A percentile compares a stretch with the other conserved stretches of the same genome.
phyloP scores from a whole-genome alignment of 2,329 filamentous ascomycete species.

The Cladosporium sp. region DNA sequence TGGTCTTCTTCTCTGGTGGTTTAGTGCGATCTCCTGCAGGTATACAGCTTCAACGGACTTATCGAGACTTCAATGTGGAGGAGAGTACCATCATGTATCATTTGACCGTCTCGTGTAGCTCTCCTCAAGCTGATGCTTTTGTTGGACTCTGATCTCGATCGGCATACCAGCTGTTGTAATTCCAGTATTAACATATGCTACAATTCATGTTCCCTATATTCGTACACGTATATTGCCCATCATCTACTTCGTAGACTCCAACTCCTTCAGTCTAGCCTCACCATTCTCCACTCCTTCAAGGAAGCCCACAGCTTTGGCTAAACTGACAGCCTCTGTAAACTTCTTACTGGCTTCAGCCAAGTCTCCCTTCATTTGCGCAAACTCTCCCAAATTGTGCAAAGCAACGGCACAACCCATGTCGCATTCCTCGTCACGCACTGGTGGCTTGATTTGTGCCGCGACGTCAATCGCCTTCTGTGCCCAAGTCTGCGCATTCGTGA shows the following conservation, averaged over 20 bases:
- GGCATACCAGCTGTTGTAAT: background rate
- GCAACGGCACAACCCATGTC: conserved; percentile 81
- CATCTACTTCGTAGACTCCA: conserved; percentile 24
- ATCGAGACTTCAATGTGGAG: background rate
- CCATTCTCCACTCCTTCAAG: conserved; percentile 48
- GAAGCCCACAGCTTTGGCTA: conserved; percentile 56
- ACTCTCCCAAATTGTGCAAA: conserved; percentile 82
- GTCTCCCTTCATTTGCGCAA: conserved; percentile 74
- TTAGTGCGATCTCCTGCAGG: background rate
- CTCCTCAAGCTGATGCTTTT: background rate
- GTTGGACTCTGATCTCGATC: background rate
- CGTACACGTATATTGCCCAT: background rate
- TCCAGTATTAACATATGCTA: background rate
- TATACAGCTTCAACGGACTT: background rate
- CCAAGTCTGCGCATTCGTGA: conserved; percentile 75
- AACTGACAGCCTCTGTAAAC: conserved; percentile 67
- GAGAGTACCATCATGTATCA: background rate
- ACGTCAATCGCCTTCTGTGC: conserved; percentile 73
- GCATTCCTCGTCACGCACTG: conserved; percentile 74
- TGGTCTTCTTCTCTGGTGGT: background rate
- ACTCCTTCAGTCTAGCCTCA: conserved; percentile 43
- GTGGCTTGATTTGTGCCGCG: conserved; percentile 64
- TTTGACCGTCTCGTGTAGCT: background rate
- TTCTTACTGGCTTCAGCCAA: conserved; percentile 64
- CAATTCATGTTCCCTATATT: background rate